Base-by-base conservation (phyloP, 805 yeast genomes). In the Yamadazyma endophytica region DNA sequence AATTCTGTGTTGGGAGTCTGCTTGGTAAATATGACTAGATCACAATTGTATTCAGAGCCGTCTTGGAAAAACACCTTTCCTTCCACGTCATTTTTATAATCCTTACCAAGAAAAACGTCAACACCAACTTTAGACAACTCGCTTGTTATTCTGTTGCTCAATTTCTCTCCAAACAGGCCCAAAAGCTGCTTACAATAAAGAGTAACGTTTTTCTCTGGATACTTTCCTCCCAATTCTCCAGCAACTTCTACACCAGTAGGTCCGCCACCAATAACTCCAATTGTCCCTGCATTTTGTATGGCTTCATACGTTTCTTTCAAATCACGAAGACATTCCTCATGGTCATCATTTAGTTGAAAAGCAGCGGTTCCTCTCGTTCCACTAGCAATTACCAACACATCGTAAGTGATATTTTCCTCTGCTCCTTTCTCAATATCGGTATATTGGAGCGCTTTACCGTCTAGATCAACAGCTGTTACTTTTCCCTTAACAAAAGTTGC, bases 181-280 rank as follows among this genome's bases (percentile, higher is more conserved):
- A 46, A 36, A 8, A 52, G 51, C 13, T 35, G 42, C 21, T 54
- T 54, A n/a, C 58, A 43, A 35, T 41, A 49, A 21, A 57, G 37
- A 5, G 47, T 42, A 16, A 56, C 50, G n/a, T 45, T 31, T 21
- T 49, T 44, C 8, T 29, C 31, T 3, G 21, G 21, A 15, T 8
- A 50, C 14, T 21, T 31, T 11, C 17, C 30, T 3, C 56, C 64
- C 16, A 62, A 39, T 32, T 61, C 68, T 5, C 62, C 64, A 6
- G 62, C 56, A 8, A 48, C 29, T 35, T 62, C 68, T 9, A 60
- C 61, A 4, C 63, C 65, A 7, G 63, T 52, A 14, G 51, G 35
- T 6, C 63, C 64, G 13, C 58, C 63, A 3, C 65, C 68, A n/a
- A 61, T 26, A 5, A 62, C 40, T 3, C 61, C 64, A 13, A 61